A percentile compares a stretch with the other conserved stretches of the same genome.
phyloP scores from a whole-genome alignment of 2,329 filamentous ascomycete species.

The Trichophyton equinum region DNA sequence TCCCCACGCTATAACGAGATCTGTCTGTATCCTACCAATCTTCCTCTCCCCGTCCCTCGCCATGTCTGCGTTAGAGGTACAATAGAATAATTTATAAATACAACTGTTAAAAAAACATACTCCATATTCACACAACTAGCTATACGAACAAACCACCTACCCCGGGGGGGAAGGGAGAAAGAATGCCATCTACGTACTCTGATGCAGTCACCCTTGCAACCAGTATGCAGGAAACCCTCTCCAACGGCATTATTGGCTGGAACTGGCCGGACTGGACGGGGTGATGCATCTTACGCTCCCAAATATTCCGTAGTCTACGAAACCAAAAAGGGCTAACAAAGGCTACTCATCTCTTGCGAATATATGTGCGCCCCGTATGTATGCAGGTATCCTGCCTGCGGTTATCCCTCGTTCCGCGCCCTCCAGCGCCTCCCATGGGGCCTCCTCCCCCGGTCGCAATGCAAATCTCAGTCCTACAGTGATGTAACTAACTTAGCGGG shows the following conservation, averaged over 20 bases:
- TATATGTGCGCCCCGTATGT: background rate
- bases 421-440: background rate
- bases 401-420: background rate
- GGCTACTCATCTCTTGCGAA: background rate
- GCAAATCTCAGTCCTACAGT: background rate
- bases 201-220: background rate
- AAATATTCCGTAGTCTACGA: too few relatives aligned
- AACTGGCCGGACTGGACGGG: background rate
- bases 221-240: background rate
- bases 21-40: background rate
- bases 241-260: background rate
- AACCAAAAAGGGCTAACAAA: too few relatives aligned
- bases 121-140: background rate
- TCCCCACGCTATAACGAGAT: background rate
- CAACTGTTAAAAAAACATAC: background rate
- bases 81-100: background rate
- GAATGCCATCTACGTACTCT: background rate
- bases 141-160: too few relatives aligned
- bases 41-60: background rate
- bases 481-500: background rate
- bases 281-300: background rate
- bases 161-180: background rate
- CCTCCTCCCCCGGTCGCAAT: background rate
- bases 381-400: background rate
- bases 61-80: background rate